Evolutionary conservation across 352 stramenopile genomes (phyloP).

Genomic region (Globisporangium cylindrosporum): DNA sequence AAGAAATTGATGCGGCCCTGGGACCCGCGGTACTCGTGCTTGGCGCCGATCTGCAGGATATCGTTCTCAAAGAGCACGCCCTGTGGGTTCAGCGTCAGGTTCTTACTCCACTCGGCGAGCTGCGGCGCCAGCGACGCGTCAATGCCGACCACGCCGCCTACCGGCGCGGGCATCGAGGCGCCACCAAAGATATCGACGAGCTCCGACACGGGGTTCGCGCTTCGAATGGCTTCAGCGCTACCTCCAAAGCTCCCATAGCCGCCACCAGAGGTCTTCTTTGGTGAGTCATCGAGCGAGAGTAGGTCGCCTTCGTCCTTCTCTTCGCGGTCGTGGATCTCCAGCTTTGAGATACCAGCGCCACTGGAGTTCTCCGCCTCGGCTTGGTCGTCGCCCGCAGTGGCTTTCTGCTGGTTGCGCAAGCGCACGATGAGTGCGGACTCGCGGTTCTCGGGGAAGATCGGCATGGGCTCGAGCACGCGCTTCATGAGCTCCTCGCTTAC

Average conservation of each 20-base stretch:
- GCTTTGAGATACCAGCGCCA: background rate
- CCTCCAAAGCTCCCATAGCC: conserved; percentile 12
- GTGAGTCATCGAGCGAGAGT: conserved; percentile 46
- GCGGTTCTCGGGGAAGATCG: conserved; percentile 92
- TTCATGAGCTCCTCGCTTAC: conserved; percentile 87
- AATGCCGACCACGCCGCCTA: conserved; percentile 27
- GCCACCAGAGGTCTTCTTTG: conserved; percentile 19
- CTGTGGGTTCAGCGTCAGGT: conserved; percentile 88
- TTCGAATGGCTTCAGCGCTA: conserved; percentile 37
- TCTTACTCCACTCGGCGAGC: conserved; percentile 71
- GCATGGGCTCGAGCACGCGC: conserved; percentile 96
- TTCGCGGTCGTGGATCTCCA: conserved; percentile 11
- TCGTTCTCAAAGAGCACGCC: conserved; percentile 92
- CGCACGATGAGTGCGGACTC: conserved; percentile 68
- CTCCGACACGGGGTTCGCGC: conserved; percentile 51
- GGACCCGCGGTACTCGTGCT: conserved; percentile 94
- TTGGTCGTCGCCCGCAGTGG: conserved; percentile 22
- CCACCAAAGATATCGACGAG: conserved; percentile 51
- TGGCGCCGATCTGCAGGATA: conserved; percentile 93
- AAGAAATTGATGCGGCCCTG: conserved; percentile 94
- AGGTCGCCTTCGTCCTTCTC: conserved; percentile 34
- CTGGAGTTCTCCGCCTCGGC: background rate
- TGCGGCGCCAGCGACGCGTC: conserved; percentile 46
- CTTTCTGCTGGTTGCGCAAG: conserved; percentile 72
- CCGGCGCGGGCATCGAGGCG: conserved; percentile 1